A percentile compares a stretch with the other conserved stretches of the same genome.
phyloP scores from a whole-genome alignment of 1,284 basidiomycete species.

The Ustanciosporium gigantosporum region DNA sequence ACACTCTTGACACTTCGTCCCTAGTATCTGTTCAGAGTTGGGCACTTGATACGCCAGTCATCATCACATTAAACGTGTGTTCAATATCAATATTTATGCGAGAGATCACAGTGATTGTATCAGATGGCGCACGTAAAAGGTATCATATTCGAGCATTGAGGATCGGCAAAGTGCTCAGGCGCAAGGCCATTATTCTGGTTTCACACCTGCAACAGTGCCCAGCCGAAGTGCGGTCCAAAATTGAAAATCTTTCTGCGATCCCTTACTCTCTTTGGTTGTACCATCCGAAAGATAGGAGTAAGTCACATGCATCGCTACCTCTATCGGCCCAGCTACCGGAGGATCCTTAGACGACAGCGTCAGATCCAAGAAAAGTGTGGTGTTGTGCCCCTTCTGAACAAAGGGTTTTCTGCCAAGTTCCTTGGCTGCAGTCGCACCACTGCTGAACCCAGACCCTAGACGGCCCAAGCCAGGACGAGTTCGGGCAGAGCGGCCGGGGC shows the following conservation, averaged over 20 bases:
- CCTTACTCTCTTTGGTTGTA: background rate
- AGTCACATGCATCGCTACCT: conserved; percentile 41
- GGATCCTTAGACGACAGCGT: conserved; percentile 8
- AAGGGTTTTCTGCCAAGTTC: conserved; percentile 11
- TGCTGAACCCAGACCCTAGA: background rate
- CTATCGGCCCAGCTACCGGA: conserved; percentile 7
- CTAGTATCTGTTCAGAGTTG: too few relatives aligned
- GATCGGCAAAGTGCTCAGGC: too few relatives aligned
- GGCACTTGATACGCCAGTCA: too few relatives aligned
- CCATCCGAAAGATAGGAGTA: conserved; percentile 27
- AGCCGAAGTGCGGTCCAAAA: conserved; percentile 23
- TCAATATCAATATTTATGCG: too few relatives aligned
- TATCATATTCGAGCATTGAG: too few relatives aligned
- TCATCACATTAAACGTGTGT: too few relatives aligned
- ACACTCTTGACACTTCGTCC: too few relatives aligned
- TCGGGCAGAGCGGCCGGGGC: background rate
- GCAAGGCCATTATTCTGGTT: too few relatives aligned
- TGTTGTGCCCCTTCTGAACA: conserved; percentile 27
- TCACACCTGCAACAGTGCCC: conserved; percentile 6
- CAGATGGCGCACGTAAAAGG: too few relatives aligned
- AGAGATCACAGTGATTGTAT: too few relatives aligned
- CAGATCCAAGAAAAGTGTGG: conserved; percentile 21
- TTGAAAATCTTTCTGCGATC: conserved; percentile 8
- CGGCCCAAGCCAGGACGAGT: background rate
- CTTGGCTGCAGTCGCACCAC: background rate